A percentile compares a stretch with the other conserved stretches of the same genome.
Evolutionary conservation across 768 basidiomycete genomes (phyloP).

Genomic region (Hypsizygus marmoreus): DNA sequence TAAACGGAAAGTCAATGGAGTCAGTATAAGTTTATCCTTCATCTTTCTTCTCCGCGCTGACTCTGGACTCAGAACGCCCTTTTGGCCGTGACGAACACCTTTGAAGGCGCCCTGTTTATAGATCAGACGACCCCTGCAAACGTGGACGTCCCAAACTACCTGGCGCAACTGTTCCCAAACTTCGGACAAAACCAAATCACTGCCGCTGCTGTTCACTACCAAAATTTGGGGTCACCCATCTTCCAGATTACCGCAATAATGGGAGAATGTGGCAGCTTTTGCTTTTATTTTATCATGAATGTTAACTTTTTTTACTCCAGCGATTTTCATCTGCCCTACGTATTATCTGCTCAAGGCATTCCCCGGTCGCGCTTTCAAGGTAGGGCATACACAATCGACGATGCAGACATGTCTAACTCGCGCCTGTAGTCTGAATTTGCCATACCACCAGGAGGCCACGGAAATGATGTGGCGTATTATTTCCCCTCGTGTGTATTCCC

Average conservation of each 20-base stretch:
- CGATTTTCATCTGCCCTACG: constrained; percentile 48
- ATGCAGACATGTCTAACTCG: neutral
- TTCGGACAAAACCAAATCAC: constrained; percentile 27
- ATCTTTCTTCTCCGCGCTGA: neutral
- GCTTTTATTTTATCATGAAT: neutral
- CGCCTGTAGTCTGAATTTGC: constrained; percentile 40
- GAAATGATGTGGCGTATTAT: constrained; percentile 39
- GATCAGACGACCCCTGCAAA: constrained; percentile 26
- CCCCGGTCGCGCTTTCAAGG: constrained; percentile 33
- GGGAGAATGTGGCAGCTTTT: constrained; percentile 28
- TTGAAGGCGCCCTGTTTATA: constrained; percentile 42
- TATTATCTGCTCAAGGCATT: constrained; percentile 39
- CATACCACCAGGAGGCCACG: constrained; percentile 42
- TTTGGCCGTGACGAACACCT: constrained; percentile 40
- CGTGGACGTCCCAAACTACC: constrained; percentile 31
- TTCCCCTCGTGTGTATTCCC: constrained; percentile 36
- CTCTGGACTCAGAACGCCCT: constrained; percentile 25
- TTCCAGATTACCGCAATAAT: constrained; percentile 36
- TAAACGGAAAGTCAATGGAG: constrained; percentile 43
- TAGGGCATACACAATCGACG: constrained; percentile 8
- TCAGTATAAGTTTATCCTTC: constrained; percentile 22
- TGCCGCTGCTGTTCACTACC: constrained; percentile 29
- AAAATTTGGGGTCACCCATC: constrained; percentile 29
- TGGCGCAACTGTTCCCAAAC: constrained; percentile 40
- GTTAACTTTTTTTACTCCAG: too few species aligned